phyloP scores from a whole-genome alignment of 495 filamentous ascomycete species.

The Neurospora africana region DNA sequence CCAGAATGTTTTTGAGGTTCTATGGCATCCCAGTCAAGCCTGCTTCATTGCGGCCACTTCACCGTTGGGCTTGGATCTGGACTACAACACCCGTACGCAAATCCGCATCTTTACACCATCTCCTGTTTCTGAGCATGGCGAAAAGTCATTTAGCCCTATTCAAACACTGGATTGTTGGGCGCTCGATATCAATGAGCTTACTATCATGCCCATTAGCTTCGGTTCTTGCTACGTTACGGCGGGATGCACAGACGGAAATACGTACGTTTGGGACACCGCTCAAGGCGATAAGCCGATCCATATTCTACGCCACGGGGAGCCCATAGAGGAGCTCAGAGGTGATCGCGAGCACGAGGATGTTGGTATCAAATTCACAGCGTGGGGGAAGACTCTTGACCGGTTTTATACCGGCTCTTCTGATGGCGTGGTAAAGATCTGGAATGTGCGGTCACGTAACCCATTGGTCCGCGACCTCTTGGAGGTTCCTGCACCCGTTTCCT shows the following conservation, averaged over 20 bases:
- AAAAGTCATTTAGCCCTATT: constrained; percentile 24
- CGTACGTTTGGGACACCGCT: constrained; percentile 78
- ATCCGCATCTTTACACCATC: constrained; percentile 34
- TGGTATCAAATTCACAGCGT: constrained; percentile 70
- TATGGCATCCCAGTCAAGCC: constrained; percentile 58
- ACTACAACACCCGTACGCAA: constrained; percentile 35
- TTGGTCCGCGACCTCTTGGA: constrained; percentile 51
- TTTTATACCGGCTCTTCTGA: constrained; percentile 90
- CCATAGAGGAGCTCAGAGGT: constrained; percentile 52
- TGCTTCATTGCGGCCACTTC: constrained; percentile 54
- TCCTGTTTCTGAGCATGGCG: constrained; percentile 16
- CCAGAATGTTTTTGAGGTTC: constrained; percentile 69
- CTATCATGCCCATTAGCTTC: constrained; percentile 42
- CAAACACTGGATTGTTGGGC: constrained; percentile 60
- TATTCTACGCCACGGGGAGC: constrained; percentile 55
- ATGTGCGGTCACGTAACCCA: constrained; percentile 47
- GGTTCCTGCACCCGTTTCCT: constrained; percentile 43
- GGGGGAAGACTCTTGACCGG: constrained; percentile 58
- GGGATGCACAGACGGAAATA: constrained; percentile 72
- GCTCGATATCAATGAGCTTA: constrained; percentile 78
- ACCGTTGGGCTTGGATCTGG: constrained; percentile 32
- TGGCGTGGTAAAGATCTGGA: constrained; percentile 78
- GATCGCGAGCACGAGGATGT: constrained; percentile 61
- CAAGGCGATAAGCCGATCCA: constrained; percentile 47
- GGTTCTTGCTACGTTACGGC: constrained; percentile 57